Conservation (phyloP, 202 grass and related monocot genomes). For the Elaeis oleifera region DNA sequence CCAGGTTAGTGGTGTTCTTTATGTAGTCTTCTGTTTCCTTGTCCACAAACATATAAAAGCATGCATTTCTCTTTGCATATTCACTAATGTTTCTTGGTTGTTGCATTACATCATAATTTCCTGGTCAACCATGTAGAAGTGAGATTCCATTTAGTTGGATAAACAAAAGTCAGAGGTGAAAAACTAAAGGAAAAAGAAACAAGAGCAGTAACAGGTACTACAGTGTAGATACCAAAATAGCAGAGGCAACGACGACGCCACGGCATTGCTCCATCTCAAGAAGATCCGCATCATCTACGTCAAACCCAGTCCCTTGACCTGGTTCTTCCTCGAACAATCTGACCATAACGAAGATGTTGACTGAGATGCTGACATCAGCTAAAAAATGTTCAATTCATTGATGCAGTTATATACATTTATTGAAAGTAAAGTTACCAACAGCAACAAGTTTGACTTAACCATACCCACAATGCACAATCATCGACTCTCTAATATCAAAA, state of each 20-base stretch:
- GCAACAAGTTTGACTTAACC: neutral
- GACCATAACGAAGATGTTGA: neutral
- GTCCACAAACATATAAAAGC: conserved; percentile 30
- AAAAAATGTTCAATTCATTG: no score
- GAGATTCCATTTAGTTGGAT: neutral
- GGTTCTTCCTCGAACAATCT: conserved; percentile 25
- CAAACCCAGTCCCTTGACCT: conserved; percentile 22
- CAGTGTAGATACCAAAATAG: conserved; percentile 20
- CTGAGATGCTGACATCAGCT: no score
- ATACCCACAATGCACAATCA: conserved; percentile 25
- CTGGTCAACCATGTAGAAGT: conserved; percentile 2
- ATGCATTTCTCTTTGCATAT: conserved; percentile 27
- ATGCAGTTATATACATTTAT: no score
- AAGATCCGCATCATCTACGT: conserved; percentile 19
- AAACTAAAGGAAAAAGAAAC: neutral
- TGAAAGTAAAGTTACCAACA: no score
- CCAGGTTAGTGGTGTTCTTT: conserved; percentile 16
- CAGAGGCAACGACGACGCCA: conserved; percentile 23
- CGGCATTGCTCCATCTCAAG: conserved; percentile 20
- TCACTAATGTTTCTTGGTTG: conserved; percentile 27
- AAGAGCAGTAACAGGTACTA: neutral
- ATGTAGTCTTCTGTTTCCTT: conserved; percentile 23
- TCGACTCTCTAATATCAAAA: conserved; percentile 25
- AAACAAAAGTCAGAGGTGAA: neutral
- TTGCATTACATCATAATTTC: conserved; percentile 32